Evolutionary conservation across 2,329 filamentous ascomycete genomes (phyloP), one percentile per base, ranked within the genome.

Genomic region (Dactylonectria estremocensis): DNA sequence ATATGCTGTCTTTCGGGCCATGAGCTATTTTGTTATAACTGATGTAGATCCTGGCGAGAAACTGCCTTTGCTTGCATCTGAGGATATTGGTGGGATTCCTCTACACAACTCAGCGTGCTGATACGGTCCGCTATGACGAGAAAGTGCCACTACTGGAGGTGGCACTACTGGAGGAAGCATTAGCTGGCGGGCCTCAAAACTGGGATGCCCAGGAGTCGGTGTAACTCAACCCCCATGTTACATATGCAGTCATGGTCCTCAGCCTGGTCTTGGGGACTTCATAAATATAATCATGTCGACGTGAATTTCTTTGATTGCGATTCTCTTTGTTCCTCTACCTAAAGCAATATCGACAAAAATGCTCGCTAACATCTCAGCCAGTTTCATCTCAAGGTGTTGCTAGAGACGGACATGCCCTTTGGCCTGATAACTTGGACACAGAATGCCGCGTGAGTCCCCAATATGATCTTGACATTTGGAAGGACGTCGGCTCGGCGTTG

Each of bases 191-290:
- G 24, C 24, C 24, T 28, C 24, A 28, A 28, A 28, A 28, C 24
- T 7, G 24, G 24, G 24, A 7, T 28, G 24, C 24, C 24, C 24
- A 7, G 24, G 24, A 28, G 24, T 28, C 24, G 24, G 24, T 28
- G 24, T 28, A 7, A 28, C 49, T 53, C 49, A 53, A 53, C 49
- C 49, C 49, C n/a, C 33, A 53, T 53, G 49, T 53, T n/a, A 20
- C 49, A 37, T 37, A 37, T 37, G 24, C 49, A 53, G 49, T 53
- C 49, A 24, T 53, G 22, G 49, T 33, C 49, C 33, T 53, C 49
- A 53, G 49, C 49, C 49, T 53, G 49, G 49, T 53, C 49, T 33
- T 33, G 18, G 49, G 22, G 49, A 24, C 24, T 53, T 53, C 49
- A 53, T 53, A 53, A 33, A 53, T n/a, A 53, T 33, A 31, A 31